These are phyloP conservation scores for Panicum hallii DNA, from an alignment of 202 grass and related monocot species.

Conservation along the genomic window DNA sequence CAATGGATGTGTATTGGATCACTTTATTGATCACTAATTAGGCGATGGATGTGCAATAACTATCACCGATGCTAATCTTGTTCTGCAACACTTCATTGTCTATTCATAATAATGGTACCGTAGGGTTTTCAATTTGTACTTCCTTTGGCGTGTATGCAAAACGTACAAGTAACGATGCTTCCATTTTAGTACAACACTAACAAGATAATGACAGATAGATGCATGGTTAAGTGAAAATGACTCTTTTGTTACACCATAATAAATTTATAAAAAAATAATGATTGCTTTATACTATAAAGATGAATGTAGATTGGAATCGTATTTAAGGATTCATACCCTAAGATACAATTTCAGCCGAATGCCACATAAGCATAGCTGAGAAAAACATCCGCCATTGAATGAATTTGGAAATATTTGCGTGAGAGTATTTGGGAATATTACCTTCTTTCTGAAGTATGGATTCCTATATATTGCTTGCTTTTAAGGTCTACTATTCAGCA, in stretches of 20 bases:
- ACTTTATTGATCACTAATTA: constrained; percentile 26
- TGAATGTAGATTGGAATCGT: not conserved
- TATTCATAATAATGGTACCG: not conserved
- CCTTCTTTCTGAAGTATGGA: not conserved
- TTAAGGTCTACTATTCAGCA: not conserved
- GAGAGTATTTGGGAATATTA: not conserved
- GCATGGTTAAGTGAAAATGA: not conserved
- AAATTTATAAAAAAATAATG: not conserved
- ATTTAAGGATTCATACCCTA: not conserved
- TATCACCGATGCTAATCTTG: constrained; percentile 3
- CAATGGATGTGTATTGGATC: not conserved
- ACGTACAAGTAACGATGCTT: constrained; percentile 23
- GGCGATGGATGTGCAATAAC: not conserved
- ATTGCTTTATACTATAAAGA: not conserved
- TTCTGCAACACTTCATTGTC: not conserved
- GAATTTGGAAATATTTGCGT: not conserved
- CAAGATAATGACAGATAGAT: not conserved
- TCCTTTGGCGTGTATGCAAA: not conserved
- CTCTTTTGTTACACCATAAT: not conserved
- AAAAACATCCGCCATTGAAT: not conserved
- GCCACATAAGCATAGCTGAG: too few species aligned
- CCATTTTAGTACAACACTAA: not conserved
- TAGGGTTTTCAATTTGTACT: not conserved
- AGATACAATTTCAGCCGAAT: not conserved
- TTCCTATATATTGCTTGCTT: not conserved